These are phyloP conservation scores for Pichia norvegensis DNA, from an alignment of 1,139 yeast genomes.

Conservation along the genomic window DNA sequence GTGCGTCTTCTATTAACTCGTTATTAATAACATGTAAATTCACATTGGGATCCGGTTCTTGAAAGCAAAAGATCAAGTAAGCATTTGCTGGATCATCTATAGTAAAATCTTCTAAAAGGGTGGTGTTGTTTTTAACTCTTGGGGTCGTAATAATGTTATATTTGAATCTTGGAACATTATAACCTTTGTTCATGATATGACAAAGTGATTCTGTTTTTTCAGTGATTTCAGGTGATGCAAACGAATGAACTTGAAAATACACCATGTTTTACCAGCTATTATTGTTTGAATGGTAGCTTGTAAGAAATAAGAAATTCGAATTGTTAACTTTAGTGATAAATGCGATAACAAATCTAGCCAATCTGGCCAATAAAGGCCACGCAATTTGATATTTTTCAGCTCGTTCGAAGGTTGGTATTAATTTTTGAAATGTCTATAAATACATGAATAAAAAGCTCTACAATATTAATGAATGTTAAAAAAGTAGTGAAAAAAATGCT, in stretches of 20 bases:
- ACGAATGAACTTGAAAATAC: slow-evolving; percentile 5
- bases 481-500: not conserved
- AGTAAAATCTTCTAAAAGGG: slow-evolving; percentile 30
- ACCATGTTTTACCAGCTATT: not conserved
- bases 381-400: too few relatives aligned
- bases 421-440: not conserved
- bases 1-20: slow-evolving; percentile 19
- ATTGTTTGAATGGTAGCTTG: not conserved
- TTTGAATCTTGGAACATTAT: slow-evolving; percentile 38
- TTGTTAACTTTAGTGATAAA: too few relatives aligned
- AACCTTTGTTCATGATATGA: slow-evolving; percentile 37
- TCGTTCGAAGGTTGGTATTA: too few relatives aligned
- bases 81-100: not conserved
- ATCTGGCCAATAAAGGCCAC: not conserved
- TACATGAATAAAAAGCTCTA: not conserved
- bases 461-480: too few relatives aligned
- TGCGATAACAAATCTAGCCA: not conserved
- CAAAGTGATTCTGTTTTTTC: slow-evolving; percentile 15
- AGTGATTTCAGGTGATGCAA: slow-evolving; percentile 6
- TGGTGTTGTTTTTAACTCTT: slow-evolving; percentile 32
- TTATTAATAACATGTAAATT: not conserved
- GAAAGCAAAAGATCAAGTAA: not conserved
- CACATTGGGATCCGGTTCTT: not conserved
- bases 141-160: slow-evolving; percentile 37
- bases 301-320: too few relatives aligned